These are phyloP conservation scores for Trichophyton simii DNA, from an alignment of 2,329 filamentous ascomycete genomes.

Conservation along the genomic window DNA sequence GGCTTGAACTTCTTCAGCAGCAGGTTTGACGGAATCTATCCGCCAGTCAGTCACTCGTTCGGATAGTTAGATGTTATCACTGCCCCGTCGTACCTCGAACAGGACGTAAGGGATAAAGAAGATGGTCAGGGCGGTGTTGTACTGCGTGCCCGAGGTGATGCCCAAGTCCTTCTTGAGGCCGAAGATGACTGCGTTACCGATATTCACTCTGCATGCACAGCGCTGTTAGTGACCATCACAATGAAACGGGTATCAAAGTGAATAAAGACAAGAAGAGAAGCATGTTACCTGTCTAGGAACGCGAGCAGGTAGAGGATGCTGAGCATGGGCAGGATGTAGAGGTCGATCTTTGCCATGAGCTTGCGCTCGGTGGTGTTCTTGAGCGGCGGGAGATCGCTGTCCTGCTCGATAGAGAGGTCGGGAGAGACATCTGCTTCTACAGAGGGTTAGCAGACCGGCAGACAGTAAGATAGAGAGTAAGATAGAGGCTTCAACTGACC, in stretches of 20 bases:
- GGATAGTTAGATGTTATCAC: too few relatives aligned
- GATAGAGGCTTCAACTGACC: not conserved
- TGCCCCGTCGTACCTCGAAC: slow-evolving; percentile 20
- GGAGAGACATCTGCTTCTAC: slow-evolving; percentile 6
- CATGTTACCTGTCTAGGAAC: slow-evolving; percentile 45
- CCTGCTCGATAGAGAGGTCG: slow-evolving; percentile 6
- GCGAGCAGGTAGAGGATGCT: slow-evolving; percentile 59
- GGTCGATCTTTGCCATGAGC: slow-evolving; percentile 58
- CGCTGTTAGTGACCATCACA: not conserved
- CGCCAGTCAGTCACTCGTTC: not conserved
- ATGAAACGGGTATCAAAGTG: not conserved
- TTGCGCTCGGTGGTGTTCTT: slow-evolving; percentile 42
- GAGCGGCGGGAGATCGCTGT: slow-evolving; percentile 13
- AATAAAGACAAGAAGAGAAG: not conserved
- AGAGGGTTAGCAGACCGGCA: not conserved
- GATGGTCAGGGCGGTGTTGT: slow-evolving; percentile 65
- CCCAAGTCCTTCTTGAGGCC: slow-evolving; percentile 50
- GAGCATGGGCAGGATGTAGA: slow-evolving; percentile 58
- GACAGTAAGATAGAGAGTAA: not conserved
- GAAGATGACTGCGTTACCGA: slow-evolving; percentile 63
- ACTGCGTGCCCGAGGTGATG: slow-evolving; percentile 44
- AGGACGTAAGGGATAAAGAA: slow-evolving; percentile 71
- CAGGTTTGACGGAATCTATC: slow-evolving; percentile 60
- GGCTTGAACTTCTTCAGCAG: slow-evolving; percentile 56
- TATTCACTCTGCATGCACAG: slow-evolving; percentile 50